Base-by-base conservation (phyloP, 2,329 filamentous ascomycete species). In the Lachnellula subtilissima region DNA sequence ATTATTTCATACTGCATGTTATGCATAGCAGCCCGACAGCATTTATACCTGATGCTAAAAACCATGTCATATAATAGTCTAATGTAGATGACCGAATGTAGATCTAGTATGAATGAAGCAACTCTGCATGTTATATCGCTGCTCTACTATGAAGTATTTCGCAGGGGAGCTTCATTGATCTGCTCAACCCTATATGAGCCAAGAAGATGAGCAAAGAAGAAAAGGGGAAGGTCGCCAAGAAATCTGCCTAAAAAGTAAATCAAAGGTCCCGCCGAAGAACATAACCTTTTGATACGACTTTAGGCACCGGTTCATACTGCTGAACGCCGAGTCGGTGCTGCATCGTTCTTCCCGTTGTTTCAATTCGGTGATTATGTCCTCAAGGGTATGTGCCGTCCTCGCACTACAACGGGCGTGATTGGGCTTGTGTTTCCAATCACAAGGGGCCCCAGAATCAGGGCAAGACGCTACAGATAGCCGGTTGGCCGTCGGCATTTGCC, bases 11-110 rank as follows among this genome's bases (percentile, higher is more conserved):
- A 40, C 52, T 43, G 40, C 53, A 53, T 65, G 58, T 57, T 60
- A 57, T 53, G 63, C 63, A 66, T 67, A 22, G 64, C 65, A 61
- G 63, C 65, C 65, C 58, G 65, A 67, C 61, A 37, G 53, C 56
- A 62, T 60, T 48, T 45, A 60, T 67, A 64, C 65, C 64, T 66
- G 59, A 66, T 57, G 25, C 50, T 47, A 37, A 53, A 52, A 53
- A 57, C 52, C 19, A 39, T 54, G 55, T 53, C 55, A 54, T 57
- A 50, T 52, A 36, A 52, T n/a, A 43, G 43, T 51, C 7, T 14
- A 32, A 46, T 50, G 47, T 46, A 40, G 48, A 57, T 52, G 22
- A 22, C 22, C 22, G 22, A 32, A 46, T 50, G 47, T 39, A 40
- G 48, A 57, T 52, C 55, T 35, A 54, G 55, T 52, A 49, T 43